Conservation (phyloP, 1,284 basidiomycete genomes). For the Rhodofomes roseus region DNA sequence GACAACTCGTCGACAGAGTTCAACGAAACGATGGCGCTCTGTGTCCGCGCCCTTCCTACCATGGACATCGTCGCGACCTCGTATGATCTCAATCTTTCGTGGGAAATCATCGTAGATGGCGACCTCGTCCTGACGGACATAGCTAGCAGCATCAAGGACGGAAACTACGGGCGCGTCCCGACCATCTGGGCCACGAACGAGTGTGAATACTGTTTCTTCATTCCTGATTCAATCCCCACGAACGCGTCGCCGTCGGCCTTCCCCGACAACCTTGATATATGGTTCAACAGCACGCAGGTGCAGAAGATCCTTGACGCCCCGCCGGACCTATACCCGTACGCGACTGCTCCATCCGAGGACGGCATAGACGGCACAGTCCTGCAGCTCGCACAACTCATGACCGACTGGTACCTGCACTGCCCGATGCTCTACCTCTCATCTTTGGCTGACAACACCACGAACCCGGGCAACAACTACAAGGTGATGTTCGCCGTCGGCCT, state of each 20-base stretch:
- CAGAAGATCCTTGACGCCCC: conserved; percentile 7
- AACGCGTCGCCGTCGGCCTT: conserved; percentile 9
- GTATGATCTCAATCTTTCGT: conserved; percentile 6
- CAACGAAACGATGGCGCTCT: conserved; percentile 6
- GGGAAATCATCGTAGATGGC: conserved; percentile 10
- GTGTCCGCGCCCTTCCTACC: conserved; percentile 5
- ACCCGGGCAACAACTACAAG: conserved; percentile 13
- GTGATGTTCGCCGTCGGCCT: conserved; percentile 12
- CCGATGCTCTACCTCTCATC: conserved; percentile 12
- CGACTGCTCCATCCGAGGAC: conserved; percentile 10
- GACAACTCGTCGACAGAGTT: conserved; percentile 7
- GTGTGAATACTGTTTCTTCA: conserved; percentile 15
- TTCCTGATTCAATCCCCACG: conserved; percentile 8
- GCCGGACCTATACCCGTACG: conserved; percentile 11
- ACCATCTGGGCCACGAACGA: conserved; percentile 14
- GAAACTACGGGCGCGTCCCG: conserved; percentile 11
- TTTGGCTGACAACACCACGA: conserved; percentile 12
- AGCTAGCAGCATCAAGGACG: conserved; percentile 11
- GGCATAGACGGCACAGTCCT: conserved; percentile 11
- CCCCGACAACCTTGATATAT: conserved; percentile 9
- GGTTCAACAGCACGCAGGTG: conserved; percentile 11
- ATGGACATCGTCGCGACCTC: conserved; percentile 8
- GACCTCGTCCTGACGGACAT: conserved; percentile 13
- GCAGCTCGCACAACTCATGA: conserved; percentile 10
- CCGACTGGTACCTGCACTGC: conserved; percentile 12